Conservation (phyloP, 495 filamentous ascomycete genomes). For the Penicillium salamii region DNA sequence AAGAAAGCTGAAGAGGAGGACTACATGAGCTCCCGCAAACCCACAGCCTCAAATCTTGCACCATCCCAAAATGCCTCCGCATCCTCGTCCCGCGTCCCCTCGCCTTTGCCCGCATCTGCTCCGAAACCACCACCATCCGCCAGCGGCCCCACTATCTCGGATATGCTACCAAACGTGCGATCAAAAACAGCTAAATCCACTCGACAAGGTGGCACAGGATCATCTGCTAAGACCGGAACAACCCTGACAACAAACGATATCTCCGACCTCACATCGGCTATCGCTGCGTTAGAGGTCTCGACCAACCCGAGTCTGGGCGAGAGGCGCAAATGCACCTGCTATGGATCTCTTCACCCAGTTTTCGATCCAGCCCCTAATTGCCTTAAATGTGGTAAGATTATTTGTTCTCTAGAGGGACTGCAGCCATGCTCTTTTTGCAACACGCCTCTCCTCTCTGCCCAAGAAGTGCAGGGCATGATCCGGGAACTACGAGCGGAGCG, state of each 20-base stretch:
- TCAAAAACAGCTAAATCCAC: constrained; percentile 53
- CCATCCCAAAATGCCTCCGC: constrained; percentile 24
- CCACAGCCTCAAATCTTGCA: constrained; percentile 27
- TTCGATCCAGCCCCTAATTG: constrained; percentile 89
- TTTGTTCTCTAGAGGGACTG: constrained; percentile 90
- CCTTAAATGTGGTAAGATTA: constrained; percentile 89
- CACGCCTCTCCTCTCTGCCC: constrained; percentile 62
- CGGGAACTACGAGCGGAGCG: constrained; percentile 81
- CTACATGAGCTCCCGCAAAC: constrained; percentile 50
- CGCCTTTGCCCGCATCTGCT: constrained; percentile 34
- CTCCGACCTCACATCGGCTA: constrained; percentile 83
- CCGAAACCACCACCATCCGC: constrained; percentile 65
- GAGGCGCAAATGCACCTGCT: constrained; percentile 74
- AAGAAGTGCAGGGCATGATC: constrained; percentile 82
- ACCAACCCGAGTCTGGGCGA: constrained; percentile 73
- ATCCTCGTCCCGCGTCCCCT: constrained; percentile 35
- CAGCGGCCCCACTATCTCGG: constrained; percentile 74
- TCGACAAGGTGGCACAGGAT: constrained; percentile 49
- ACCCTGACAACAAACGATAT: constrained; percentile 60
- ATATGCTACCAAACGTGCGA: constrained; percentile 64
- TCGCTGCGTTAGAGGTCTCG: constrained; percentile 82
- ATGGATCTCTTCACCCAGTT: constrained; percentile 79
- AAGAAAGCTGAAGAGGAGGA: constrained; percentile 60
- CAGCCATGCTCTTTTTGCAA: constrained; percentile 94
- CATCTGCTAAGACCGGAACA: constrained; percentile 20